Conservation (phyloP, 129 eudicot genomes). For the Lactuca saligna region DNA sequence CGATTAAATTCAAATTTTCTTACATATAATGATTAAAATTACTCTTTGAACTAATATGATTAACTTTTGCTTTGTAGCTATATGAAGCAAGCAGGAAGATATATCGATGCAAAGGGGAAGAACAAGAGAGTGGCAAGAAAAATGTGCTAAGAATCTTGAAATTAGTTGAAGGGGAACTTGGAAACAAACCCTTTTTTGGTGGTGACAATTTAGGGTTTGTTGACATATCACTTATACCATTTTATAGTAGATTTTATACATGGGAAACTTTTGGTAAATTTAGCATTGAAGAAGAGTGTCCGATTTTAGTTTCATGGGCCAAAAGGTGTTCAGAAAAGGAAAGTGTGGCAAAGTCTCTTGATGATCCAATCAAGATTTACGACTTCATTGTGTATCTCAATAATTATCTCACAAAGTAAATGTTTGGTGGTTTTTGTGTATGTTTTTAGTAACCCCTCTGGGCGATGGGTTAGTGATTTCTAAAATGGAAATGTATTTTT, state of each 20-base stretch:
- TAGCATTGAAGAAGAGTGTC: conserved; percentile 40
- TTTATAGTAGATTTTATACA: conserved; percentile 35
- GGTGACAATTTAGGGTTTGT: conserved; percentile 40
- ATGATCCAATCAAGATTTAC: conserved; percentile 34
- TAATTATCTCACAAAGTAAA: conserved; percentile 22
- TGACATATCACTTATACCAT: conserved; percentile 39
- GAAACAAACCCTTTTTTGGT: conserved; percentile 39
- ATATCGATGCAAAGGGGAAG: conserved; percentile 31
- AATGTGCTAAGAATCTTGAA: conserved; percentile 30
- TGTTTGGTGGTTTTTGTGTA: background rate
- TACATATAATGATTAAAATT: background rate
- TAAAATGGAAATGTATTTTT: no score
- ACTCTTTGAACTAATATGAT: no score
- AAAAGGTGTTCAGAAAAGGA: conserved; percentile 39
- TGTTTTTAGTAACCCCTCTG: background rate
- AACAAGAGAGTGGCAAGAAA: conserved; percentile 30
- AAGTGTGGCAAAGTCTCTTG: conserved; percentile 36
- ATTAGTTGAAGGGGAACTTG: conserved; percentile 35
- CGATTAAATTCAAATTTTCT: background rate
- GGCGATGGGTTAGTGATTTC: no score
- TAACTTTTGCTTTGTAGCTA: conserved; percentile 21
- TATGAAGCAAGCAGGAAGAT: conserved; percentile 35
- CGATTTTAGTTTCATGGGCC: conserved; percentile 35
- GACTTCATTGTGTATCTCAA: conserved; percentile 25
- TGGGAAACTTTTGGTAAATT: conserved; percentile 41